Base-by-base conservation (phyloP, 495 filamentous ascomycete genomes). In the Hyaloscypha finlandica region DNA sequence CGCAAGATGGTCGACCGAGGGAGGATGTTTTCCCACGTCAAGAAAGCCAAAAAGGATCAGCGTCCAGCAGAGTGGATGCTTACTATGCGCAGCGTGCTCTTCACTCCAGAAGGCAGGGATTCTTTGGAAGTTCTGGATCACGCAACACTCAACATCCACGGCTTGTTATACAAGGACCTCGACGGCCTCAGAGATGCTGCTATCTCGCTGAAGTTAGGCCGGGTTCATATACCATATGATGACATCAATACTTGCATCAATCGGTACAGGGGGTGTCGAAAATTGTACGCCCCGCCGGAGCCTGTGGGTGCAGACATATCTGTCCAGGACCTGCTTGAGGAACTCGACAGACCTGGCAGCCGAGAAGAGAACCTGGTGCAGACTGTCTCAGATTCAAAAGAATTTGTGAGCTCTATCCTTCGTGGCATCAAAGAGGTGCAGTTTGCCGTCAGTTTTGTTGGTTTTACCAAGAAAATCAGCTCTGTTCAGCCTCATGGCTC, bases 401-500 rank as follows among this genome's bases (percentile, higher is more conserved):
- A 97, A 63, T 94, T 99, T 70, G 84, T 92, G 45, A 92, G 90
- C 74, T 97, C 94, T 6, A 85, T 97, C 31, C 83, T 99, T 25
- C 88, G 92, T 59, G 95, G 95, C 45, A 91, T 99, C 54, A 94
- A 97, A 74, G 95, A 98, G 76, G 89, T 99, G 19, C 95, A 98
- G 78, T 91, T 98, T 72, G 95, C 95, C 6, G 83, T 97, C 76
- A 96, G 95, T 77, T 96, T 94, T 76, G 86, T 97, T 71, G 88
- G 94, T 12, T 77, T 98, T 66, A 92, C 93, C 29, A 93, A 90
- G 74, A 86, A 86, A 67, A 82, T 98, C 33, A 81, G 86, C 32
- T 80, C 85, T 12, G 77, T 91, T 56, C 86, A 88, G 68, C 79
- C 88, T 30, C 80, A 83, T n/a, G 89, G 86, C 20, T 79, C 82